Percentiles rank a stretch among this genome's conserved stretches.
Conservation (phyloP, 768 basidiomycete genomes). For the Lactarius sanguifluus region DNA sequence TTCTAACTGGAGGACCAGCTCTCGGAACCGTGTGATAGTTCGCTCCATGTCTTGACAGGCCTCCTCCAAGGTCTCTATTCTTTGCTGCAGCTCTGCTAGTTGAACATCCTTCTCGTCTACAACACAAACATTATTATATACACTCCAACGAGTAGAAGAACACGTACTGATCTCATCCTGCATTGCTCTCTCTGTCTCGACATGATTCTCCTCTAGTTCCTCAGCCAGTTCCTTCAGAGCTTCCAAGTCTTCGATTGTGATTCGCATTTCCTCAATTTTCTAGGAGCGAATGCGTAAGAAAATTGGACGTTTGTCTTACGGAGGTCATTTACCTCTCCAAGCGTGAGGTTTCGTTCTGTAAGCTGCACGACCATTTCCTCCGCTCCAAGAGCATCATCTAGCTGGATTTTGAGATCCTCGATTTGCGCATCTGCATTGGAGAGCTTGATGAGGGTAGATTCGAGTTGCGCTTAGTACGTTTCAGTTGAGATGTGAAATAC, state of each 20-base stretch:
- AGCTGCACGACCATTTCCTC: conserved; percentile 96
- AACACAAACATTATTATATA: background rate
- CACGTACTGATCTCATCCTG: conserved; percentile 83
- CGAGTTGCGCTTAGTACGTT: conserved; percentile 63
- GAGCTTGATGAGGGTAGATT: conserved; percentile 74
- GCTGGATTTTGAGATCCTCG: conserved; percentile 89
- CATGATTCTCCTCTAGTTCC: conserved; percentile 94
- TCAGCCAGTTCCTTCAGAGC: conserved; percentile 94
- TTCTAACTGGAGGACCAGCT: conserved; percentile 83
- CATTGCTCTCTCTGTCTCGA: conserved; percentile 88
- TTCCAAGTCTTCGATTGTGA: conserved; percentile 95
- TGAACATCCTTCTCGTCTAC: conserved; percentile 69
- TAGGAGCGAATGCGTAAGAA: conserved; percentile 34
- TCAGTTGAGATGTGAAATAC: conserved; percentile 20
- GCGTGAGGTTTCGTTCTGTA: conserved; percentile 89
- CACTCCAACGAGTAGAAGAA: background rate
- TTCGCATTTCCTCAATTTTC: conserved; percentile 98
- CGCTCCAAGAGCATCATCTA: conserved; percentile 92
- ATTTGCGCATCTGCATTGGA: conserved; percentile 89
- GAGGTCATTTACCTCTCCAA: conserved; percentile 68
- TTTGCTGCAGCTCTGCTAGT: conserved; percentile 63
- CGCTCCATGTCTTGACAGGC: conserved; percentile 79
- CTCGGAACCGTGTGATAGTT: conserved; percentile 91
- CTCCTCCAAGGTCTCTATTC: conserved; percentile 71
- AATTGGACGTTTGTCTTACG: background rate